A percentile compares a stretch with the other conserved stretches of the same genome.
phyloP scores from a whole-genome alignment of 75 land plant genomes.

The Pinus taeda region DNA sequence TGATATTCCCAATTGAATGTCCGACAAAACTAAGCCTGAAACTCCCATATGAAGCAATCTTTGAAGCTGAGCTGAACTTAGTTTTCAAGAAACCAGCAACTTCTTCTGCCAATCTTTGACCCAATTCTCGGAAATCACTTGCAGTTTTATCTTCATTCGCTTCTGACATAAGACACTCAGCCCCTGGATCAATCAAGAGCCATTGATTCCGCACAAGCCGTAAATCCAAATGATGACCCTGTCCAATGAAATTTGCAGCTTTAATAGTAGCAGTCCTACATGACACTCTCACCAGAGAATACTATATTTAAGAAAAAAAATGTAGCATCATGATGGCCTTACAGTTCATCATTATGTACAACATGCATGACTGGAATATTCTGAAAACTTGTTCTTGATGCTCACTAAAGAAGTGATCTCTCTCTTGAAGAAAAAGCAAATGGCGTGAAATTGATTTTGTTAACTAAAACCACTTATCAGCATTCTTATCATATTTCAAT shows the following conservation, averaged over 20 bases:
- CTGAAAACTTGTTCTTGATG: no score
- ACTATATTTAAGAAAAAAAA: no score
- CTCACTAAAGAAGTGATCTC: no score
- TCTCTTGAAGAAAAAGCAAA: no score
- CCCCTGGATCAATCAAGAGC: conserved; percentile 82
- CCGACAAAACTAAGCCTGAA: conserved; percentile 90
- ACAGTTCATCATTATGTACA: no score
- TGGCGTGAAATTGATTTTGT: no score
- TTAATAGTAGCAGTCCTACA: no score
- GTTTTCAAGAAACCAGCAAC: conserved; percentile 58
- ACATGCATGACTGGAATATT: no score
- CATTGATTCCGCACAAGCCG: conserved; percentile 86
- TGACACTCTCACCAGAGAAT: no score
- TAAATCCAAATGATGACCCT: conserved; percentile 95
- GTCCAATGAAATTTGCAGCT: not conserved
- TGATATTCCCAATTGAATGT: conserved; percentile 91
- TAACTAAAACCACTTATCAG: no score
- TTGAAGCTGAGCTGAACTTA: conserved; percentile 60
- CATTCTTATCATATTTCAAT: no score
- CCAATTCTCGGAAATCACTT: conserved; percentile 85
- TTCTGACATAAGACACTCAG: conserved; percentile 80
- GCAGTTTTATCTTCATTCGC: conserved; percentile 80
- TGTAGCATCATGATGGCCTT: no score
- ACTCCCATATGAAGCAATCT: conserved; percentile 28
- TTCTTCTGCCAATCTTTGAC: conserved; percentile 76